Percentiles rank a stretch among this genome's conserved stretches.
Evolutionary conservation across 2,329 filamentous ascomycete species (phyloP).

Genomic region (Chaetomium sp.): DNA sequence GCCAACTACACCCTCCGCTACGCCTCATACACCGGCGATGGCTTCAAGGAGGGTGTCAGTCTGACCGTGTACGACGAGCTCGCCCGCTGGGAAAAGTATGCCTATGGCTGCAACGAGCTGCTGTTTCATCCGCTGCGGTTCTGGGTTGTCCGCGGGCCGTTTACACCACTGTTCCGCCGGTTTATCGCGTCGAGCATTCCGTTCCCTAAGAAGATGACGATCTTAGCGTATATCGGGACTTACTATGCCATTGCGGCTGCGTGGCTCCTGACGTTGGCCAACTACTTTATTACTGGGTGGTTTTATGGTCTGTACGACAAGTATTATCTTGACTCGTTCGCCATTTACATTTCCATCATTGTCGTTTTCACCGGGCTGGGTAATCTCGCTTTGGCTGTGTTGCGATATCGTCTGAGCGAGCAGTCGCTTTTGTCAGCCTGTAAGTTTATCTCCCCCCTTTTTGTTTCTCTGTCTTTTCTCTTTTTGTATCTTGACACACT

Average conservation of each 20-base stretch:
- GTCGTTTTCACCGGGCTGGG: conserved; percentile 71
- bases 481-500: too few relatives aligned
- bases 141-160: conserved; percentile 67
- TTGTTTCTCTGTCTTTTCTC: conserved; percentile 22
- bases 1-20: conserved; percentile 67
- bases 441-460: conserved; percentile 30
- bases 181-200: conserved; percentile 69
- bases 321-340: conserved; percentile 73
- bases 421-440: conserved; percentile 41
- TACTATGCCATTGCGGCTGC: conserved; percentile 74
- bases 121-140: conserved; percentile 71
- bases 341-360: conserved; percentile 74
- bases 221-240: conserved; percentile 71
- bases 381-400: conserved; percentile 63
- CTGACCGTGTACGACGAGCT: conserved; percentile 80
- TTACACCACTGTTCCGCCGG: conserved; percentile 68
- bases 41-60: conserved; percentile 77
- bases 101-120: conserved; percentile 76
- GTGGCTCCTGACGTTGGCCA: conserved; percentile 64
- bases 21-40: conserved; percentile 64
- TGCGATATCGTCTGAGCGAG: conserved; percentile 66
- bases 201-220: conserved; percentile 68
- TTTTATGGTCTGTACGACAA: conserved; percentile 71
- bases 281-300: conserved; percentile 73
- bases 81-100: conserved; percentile 81